Evolutionary conservation across 441 rosid species (phyloP).

Genomic region (Jatropha multifida): DNA sequence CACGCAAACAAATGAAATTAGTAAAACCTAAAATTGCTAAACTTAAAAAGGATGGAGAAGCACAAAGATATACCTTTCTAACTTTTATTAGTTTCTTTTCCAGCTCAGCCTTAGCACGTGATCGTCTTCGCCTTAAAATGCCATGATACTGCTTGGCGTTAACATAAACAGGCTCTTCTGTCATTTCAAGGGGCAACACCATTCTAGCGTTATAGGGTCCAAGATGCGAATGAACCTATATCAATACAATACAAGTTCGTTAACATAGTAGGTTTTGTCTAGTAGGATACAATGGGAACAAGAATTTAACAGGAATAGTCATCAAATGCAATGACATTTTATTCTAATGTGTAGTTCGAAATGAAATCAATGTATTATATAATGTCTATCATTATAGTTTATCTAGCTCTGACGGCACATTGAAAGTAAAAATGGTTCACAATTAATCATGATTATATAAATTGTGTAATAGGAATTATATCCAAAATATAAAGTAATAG

Average conservation of each 20-base stretch:
- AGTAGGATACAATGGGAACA: neutral
- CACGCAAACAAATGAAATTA: neutral
- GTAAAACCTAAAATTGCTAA: neutral
- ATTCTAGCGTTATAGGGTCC: slow-evolving; percentile 65
- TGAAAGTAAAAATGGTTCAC: too few relatives aligned
- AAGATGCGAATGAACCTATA: slow-evolving; percentile 36
- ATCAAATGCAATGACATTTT: neutral
- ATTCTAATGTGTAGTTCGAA: too few relatives aligned
- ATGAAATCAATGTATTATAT: too few relatives aligned
- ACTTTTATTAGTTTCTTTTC: slow-evolving; percentile 62
- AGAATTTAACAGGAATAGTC: neutral
- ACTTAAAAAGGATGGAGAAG: too few relatives aligned
- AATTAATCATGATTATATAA: too few relatives aligned
- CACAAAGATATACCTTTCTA: slow-evolving; percentile 47
- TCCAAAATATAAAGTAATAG: too few relatives aligned
- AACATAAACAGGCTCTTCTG: slow-evolving; percentile 85
- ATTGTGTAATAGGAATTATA: too few relatives aligned
- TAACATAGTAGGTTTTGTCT: neutral
- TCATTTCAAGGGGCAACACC: slow-evolving; percentile 68
- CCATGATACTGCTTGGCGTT: slow-evolving; percentile 87
- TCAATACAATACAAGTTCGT: slow-evolving; percentile 2
- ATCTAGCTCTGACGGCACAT: too few relatives aligned
- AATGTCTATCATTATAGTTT: too few relatives aligned
- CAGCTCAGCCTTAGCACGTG: slow-evolving; percentile 82
- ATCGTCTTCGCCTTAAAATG: slow-evolving; percentile 78